A percentile compares a stretch with the other conserved stretches of the same genome.
Conservation (phyloP, 495 filamentous ascomycete species). For the Rhypophila decipiens region DNA sequence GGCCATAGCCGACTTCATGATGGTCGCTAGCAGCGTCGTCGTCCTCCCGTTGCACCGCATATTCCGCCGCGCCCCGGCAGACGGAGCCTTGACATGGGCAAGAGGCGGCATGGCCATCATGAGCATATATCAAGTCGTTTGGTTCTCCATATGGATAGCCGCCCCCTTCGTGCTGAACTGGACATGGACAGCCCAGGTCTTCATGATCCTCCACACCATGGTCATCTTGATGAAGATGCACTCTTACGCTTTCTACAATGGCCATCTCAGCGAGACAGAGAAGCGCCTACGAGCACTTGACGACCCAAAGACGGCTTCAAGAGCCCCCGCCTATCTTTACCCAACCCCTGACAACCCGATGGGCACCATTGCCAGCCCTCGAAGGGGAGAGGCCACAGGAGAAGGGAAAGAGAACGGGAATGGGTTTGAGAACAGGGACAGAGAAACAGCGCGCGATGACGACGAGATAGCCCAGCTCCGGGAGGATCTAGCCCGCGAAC, state of each 20-base stretch:
- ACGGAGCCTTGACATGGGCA: constrained; percentile 61
- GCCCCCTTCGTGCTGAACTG: constrained; percentile 84
- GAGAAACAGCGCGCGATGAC: no score
- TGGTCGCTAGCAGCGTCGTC: constrained; percentile 70
- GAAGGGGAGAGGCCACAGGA: constrained; percentile 30
- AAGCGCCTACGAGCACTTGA: constrained; percentile 74
- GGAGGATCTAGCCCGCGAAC: constrained; percentile 81
- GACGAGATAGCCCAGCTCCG: constrained; percentile 60
- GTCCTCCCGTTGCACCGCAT: constrained; percentile 69
- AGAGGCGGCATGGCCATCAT: constrained; percentile 72
- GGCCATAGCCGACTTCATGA: constrained; percentile 71
- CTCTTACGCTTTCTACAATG: constrained; percentile 96
- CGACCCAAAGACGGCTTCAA: constrained; percentile 61
- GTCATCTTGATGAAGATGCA: constrained; percentile 97
- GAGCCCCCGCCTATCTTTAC: constrained; percentile 66
- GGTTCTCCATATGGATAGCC: constrained; percentile 80
- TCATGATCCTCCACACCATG: constrained; percentile 84
- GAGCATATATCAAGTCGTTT: constrained; percentile 70
- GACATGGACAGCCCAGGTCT: constrained; percentile 93
- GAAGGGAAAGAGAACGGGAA: constrained; percentile 37
- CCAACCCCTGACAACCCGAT: constrained; percentile 56
- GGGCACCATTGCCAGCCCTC: constrained; percentile 30
- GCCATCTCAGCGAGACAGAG: constrained; percentile 83
- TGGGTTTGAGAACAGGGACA: no score
- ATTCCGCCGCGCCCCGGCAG: constrained; percentile 45